These are phyloP conservation scores for Trichoderma koningii DNA, from an alignment of 2,329 filamentous ascomycete species.

Conservation along the genomic window DNA sequence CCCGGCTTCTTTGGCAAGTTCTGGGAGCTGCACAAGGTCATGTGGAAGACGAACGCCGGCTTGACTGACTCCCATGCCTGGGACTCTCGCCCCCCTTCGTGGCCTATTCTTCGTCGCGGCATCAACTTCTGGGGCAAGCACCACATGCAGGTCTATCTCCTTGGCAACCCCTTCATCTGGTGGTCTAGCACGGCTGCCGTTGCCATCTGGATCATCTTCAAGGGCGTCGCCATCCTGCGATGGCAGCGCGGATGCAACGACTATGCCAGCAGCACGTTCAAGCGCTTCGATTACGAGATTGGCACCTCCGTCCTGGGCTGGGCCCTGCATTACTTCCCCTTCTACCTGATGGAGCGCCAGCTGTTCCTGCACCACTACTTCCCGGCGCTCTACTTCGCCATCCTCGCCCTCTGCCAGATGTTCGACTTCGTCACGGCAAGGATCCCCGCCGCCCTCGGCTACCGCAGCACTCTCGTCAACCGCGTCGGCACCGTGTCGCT, in stretches of 20 bases:
- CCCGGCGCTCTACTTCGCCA: slow-evolving; percentile 91
- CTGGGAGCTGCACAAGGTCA: slow-evolving; percentile 94
- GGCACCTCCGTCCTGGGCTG: slow-evolving; percentile 88
- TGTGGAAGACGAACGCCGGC: slow-evolving; percentile 98
- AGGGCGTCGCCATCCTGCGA: slow-evolving; percentile 80
- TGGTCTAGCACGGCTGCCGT: slow-evolving; percentile 83
- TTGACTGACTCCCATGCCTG: slow-evolving; percentile 95
- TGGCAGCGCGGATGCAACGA: slow-evolving; percentile 95
- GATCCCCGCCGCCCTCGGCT: slow-evolving; percentile 66
- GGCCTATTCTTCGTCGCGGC: slow-evolving; percentile 87
- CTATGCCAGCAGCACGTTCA: slow-evolving; percentile 80
- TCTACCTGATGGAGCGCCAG: slow-evolving; percentile 97
- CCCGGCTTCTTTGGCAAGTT: slow-evolving; percentile 98
- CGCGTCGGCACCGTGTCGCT: slow-evolving; percentile 73
- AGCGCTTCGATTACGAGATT: slow-evolving; percentile 97
- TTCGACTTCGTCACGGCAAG: slow-evolving; percentile 84
- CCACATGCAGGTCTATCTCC: slow-evolving; percentile 91
- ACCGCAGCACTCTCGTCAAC: slow-evolving; percentile 69
- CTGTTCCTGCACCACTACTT: slow-evolving; percentile 99
- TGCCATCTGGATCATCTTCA: slow-evolving; percentile 76
- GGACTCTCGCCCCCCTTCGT: slow-evolving; percentile 92
- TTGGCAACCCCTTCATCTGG: slow-evolving; percentile 95
- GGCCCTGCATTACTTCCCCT: slow-evolving; percentile 98
- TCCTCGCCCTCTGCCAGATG: slow-evolving; percentile 84
- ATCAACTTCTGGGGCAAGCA: slow-evolving; percentile 99